Base-by-base conservation (phyloP, 1,284 basidiomycete species). In the Rhodotorula sp. region DNA sequence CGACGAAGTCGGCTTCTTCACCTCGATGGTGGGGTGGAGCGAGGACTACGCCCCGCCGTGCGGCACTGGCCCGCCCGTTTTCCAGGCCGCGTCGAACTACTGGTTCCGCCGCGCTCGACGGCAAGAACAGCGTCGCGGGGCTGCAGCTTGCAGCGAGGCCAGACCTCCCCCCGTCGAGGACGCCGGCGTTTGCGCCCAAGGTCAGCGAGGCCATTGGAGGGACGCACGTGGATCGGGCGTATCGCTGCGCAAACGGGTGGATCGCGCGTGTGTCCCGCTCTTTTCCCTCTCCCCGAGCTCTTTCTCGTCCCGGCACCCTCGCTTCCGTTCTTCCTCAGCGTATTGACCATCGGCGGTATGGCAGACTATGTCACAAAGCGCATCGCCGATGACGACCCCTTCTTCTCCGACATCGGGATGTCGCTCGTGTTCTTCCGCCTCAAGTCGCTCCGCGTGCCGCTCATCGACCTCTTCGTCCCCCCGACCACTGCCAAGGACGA, bases 391-490 rank as follows among this genome's bases (percentile, higher is more conserved):
- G 36, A 25, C 22, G 36, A 27, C 21, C 2, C 22, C 22, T 5
- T 27, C 55, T 6, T 4, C 22, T 34, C 10, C 36, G 34, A 37
- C 9, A 27, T 56, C 36, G 55, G 21, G 21, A 27, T 56, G 21
- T 34, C 36, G 8, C 27, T 39, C 37, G 12, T 7, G 7, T 7
- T 59, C 41, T 19, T 32, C 25, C 6, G 29, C 25, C 29, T 59
- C 41, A 44, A 59, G 57, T 44, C 44, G 9, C 44, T 44, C 19
- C 44, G 44, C 44, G 57, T 59, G n/a, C 57, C 57, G n/a, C 41
- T 59, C 39, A 41, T 59, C 57, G 57, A 59, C 36, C 55, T 56
- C 36, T 37, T 56, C 34, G 13, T 36, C 17, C 55, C 55, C 5
- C 55, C 51, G 1, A 27, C 27, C 12, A 29, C 51, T 12, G n/a